phyloP scores from a whole-genome alignment of 306 rosid genomes.

The Vigna radiata region DNA sequence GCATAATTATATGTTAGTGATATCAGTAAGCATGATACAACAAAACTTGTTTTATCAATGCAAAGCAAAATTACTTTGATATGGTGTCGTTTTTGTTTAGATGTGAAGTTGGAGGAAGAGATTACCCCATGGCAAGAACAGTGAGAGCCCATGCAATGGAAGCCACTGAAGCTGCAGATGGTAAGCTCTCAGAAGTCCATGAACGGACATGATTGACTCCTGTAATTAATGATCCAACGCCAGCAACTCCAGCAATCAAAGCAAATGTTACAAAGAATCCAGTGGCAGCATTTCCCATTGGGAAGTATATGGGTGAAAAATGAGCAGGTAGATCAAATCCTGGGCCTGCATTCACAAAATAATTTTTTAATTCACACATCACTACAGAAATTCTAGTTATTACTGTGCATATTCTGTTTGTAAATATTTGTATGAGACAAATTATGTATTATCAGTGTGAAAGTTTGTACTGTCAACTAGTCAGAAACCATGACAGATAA shows the following conservation, averaged over 20 bases:
- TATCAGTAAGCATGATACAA: not conserved
- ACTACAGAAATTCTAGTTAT: not conserved
- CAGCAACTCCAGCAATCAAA: conserved; percentile 86
- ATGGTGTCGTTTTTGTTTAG: not conserved
- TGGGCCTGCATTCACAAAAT: conserved; percentile 58
- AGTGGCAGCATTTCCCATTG: conserved; percentile 97
- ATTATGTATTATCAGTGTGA: not conserved
- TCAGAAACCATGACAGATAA: not conserved
- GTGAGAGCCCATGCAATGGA: conserved; percentile 90
- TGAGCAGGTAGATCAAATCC: conserved; percentile 78
- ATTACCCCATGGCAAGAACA: conserved; percentile 90
- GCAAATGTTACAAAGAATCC: conserved; percentile 93
- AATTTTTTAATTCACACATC: not conserved
- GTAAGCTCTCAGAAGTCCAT: conserved; percentile 81
- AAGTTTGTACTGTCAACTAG: not conserved
- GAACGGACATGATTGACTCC: conserved; percentile 83
- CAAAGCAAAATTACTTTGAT: not conserved
- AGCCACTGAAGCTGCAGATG: conserved; percentile 84
- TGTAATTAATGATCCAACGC: conserved; percentile 71
- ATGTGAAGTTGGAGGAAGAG: not conserved
- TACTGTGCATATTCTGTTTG: not conserved
- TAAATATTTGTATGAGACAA: not conserved
- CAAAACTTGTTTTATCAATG: not conserved
- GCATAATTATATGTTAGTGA: conserved; percentile 43
- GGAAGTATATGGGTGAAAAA: conserved; percentile 90